phyloP scores from a whole-genome alignment of 768 basidiomycete species.

The Rhodotorula babjevae region DNA sequence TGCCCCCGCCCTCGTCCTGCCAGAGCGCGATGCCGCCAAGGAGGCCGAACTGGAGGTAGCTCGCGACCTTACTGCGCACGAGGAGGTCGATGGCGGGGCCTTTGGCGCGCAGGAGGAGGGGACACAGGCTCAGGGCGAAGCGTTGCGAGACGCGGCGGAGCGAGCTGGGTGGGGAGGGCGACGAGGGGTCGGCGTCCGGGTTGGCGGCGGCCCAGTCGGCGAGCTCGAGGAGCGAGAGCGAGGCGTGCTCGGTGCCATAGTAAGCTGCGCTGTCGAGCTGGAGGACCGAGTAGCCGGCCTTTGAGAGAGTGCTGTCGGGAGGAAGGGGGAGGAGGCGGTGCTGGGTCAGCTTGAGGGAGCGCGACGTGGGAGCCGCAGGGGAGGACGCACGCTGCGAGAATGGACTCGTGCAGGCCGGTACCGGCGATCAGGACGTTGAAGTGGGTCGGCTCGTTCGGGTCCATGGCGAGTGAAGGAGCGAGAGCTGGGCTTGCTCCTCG shows the following conservation, averaged over 20 bases:
- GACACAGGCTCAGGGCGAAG: conserved; percentile 80
- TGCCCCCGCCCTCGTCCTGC: conserved; percentile 56
- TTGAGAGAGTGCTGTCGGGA: conserved; percentile 68
- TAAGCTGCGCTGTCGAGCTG: conserved; percentile 79
- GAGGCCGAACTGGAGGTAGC: conserved; percentile 85
- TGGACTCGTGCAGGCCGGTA: conserved; percentile 66
- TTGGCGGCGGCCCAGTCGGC: conserved; percentile 55
- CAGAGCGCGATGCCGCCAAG: conserved; percentile 54
- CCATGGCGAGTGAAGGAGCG: conserved; percentile 1
- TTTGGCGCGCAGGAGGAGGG: conserved; percentile 70
- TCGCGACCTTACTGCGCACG: conserved; percentile 73
- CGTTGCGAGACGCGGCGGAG: conserved; percentile 61
- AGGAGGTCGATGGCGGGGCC: conserved; percentile 75
- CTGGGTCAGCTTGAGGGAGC: neutral
- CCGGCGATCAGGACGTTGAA: conserved; percentile 52
- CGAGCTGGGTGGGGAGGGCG: conserved; percentile 11
- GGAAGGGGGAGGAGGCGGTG: neutral
- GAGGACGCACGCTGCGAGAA: conserved; percentile 73
- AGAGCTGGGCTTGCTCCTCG: neutral
- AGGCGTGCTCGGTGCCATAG: conserved; percentile 80
- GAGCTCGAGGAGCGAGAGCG: conserved; percentile 74
- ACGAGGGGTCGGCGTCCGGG: neutral
- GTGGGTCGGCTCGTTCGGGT: conserved; percentile 37
- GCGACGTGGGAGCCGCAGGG: neutral
- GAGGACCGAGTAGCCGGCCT: conserved; percentile 78